Base-by-base conservation (phyloP, 139 green algal genomes). In the Penium margaritaceum region DNA sequence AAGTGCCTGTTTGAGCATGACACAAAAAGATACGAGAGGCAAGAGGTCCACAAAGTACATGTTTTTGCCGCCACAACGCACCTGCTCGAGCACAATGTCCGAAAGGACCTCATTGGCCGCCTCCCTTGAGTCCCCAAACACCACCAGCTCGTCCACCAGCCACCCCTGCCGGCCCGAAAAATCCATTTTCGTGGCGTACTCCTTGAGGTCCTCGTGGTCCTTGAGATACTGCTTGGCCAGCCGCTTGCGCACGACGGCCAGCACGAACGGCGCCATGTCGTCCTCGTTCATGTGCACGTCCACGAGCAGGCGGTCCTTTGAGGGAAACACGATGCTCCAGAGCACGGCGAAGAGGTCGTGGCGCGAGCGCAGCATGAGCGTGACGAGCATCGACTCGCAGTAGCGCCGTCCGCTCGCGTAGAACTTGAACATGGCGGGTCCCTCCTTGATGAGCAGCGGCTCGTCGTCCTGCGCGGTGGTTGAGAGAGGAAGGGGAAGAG, bases 201-300 rank as follows among this genome's bases (percentile, higher is more conserved):
- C 51, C 51, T 60, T 60, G 15, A 60, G 51, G 30, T 60, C 51
- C 51, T n/a, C 51, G 17, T 60, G 29, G 14, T 60, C 51, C 30
- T 60, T 60, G 12, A 60, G 29, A 60, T 33, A 60, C 51, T n/a
- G 24, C 17, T 60, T 60, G 30, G 51, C 51, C 24, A 24, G 30
- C 30, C 30, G 29, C 6, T 24, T n/a, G 6, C 24, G 51, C 1
- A 60, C 51, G 29, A 78, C 17, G 29, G 73, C 73, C 24, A 80
- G 78, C 17, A 80, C 67, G 27, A 81, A 69, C 12, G 66, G 74
- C 27, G 79, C 74, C 74, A 81, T 81, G 58, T 61, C 65, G 0
- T 81, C 67, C 2, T 81, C 74, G 41, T 81, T 81, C 74, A 81
- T 81, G 44, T 77, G 70, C 15, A 81, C 74, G 1, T 81, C 65